These are phyloP conservation scores for Pilasporangium apinafurcum DNA, from an alignment of 352 stramenopile genomes.

Conservation along the genomic window DNA sequence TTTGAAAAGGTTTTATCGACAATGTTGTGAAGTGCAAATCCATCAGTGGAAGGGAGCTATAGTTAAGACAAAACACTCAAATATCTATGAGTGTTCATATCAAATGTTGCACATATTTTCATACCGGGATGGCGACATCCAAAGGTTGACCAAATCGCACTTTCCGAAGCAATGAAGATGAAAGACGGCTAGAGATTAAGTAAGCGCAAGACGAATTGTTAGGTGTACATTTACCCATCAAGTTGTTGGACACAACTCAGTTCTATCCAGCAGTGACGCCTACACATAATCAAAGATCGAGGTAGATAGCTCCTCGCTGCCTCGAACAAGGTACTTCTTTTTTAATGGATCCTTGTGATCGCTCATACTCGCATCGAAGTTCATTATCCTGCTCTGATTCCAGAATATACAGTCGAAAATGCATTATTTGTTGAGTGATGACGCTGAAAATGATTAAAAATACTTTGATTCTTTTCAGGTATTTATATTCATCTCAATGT, in stretches of 20 bases:
- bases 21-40: no score
- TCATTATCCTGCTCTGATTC: background rate
- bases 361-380: background rate
- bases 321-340: constrained; percentile 23
- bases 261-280: constrained; percentile 2
- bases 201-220: background rate
- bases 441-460: background rate
- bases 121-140: constrained; percentile 26
- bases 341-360: constrained; percentile 6
- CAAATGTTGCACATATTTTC: constrained; percentile 5
- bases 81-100: no score
- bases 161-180: constrained; percentile 43
- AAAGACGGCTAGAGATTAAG: constrained; percentile 32
- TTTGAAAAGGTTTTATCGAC: background rate
- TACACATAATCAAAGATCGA: constrained; percentile 72
- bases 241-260: background rate
- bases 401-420: background rate
- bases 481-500: background rate
- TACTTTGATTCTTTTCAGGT: background rate
- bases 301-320: constrained; percentile 16
- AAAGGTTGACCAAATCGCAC: constrained; percentile 53
- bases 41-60: no score
- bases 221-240: background rate
- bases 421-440: background rate
- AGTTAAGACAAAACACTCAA: no score